Base-by-base conservation (phyloP, 1,284 basidiomycete species). In the Trichosporon faecale region DNA sequence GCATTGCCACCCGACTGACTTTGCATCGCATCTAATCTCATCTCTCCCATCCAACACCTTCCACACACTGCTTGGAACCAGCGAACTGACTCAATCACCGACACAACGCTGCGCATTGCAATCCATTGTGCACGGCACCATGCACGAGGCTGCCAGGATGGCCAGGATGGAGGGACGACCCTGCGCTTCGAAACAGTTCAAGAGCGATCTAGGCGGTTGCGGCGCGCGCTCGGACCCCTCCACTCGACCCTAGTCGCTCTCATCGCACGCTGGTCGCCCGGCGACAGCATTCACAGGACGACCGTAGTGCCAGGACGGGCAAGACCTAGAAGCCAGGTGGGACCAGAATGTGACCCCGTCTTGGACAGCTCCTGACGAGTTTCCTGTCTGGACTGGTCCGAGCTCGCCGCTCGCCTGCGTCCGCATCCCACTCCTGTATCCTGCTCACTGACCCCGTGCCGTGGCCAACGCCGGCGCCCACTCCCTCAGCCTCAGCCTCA, bases 371-470 rank as follows among this genome's bases (percentile, higher is more conserved):
- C 40, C 40, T 44, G 40, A 44, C 40, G 40, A 18, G 40, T 44
- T 44, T 44, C 40, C 40, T 44, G 40, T 8, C 18, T 6, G 18
- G 40, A 16, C n/a, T 52, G 49, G 49, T 23, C 49, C 49, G 23
- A 52, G 49, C 49, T 25, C 49, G 18, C 18, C 9, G 18, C 21
- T 46, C 21, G n/a, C 44, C 18, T n/a, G 25, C 49, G 23, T 25
- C 49, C 49, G 49, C 49, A 18, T 21, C n/a, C 49, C 7, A 21
- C 49, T 52, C 49, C 21, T 52, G 2, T 18, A 3, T 8, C 46
- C 46, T 52, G 49, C 49, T 52, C 49, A 52, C 55, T 60, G 55
- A 27, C 27, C 55, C 18, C 55, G 55, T 31, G 55, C 55, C 55
- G 55, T 60, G 55, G 29, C 55, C 55, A 60, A 60, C 55, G 55